phyloP scores from a whole-genome alignment of 2,329 filamentous ascomycete species.

The Penicillium brevicompactum region DNA sequence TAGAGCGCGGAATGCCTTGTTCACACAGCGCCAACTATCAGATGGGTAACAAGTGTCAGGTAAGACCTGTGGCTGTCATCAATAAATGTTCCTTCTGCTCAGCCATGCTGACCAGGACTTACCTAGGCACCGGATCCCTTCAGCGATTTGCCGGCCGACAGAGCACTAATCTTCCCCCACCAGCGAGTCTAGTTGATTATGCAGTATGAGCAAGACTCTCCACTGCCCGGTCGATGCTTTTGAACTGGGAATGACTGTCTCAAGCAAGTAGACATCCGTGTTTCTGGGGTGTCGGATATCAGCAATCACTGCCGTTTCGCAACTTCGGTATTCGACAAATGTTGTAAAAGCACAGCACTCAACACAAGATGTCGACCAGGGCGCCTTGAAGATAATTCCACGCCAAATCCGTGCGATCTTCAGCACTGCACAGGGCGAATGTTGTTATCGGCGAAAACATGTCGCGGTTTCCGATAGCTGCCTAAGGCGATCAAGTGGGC shows the following conservation, averaged over 20 bases:
- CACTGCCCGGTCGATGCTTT: neutral
- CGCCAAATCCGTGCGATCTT: neutral
- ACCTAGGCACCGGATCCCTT: neutral
- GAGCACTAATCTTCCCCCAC: neutral
- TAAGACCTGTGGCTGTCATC: neutral
- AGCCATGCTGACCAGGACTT: neutral
- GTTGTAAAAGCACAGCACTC: neutral
- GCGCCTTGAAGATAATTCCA: neutral
- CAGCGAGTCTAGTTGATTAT: neutral
- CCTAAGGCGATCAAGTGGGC: slow-evolving; percentile 6
- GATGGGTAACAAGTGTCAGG: neutral
- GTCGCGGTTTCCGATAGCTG: slow-evolving; percentile 7
- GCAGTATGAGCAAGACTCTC: neutral
- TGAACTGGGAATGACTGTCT: neutral
- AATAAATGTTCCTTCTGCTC: neutral
- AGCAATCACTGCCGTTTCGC: neutral
- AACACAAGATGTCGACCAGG: neutral
- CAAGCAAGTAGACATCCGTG: neutral
- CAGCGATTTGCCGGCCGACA: neutral
- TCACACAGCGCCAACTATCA: neutral
- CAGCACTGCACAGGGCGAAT: neutral
- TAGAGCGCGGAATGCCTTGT: neutral
- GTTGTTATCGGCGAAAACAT: slow-evolving; percentile 14
- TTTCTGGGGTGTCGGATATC: neutral
- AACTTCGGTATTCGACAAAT: neutral